These are phyloP conservation scores for Fusarium sp. DNA, from an alignment of 2,329 filamentous ascomycete genomes.

Conservation along the genomic window DNA sequence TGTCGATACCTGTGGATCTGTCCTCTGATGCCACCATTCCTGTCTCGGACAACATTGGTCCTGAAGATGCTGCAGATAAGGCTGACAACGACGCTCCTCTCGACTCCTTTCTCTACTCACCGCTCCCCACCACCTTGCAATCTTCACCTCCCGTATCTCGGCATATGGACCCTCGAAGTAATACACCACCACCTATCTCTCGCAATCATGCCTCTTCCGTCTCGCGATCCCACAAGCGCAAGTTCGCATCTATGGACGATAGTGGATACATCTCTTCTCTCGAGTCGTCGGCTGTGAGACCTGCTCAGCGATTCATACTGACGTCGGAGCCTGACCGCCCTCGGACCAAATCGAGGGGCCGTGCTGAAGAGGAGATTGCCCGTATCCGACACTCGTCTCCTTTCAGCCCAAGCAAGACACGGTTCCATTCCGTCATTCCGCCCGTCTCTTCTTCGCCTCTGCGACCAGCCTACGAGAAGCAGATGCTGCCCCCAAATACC, in stretches of 20 bases:
- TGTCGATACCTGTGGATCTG: constrained; percentile 64
- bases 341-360: constrained; percentile 79
- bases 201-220: constrained; percentile 72
- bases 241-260: constrained; percentile 83
- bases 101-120: constrained; percentile 73
- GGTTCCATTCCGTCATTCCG: constrained; percentile 63
- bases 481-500: constrained; percentile 81
- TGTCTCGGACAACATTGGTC: constrained; percentile 71
- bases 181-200: constrained; percentile 79
- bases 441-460: constrained; percentile 76
- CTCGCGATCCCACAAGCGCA: constrained; percentile 76
- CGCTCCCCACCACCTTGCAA: constrained; percentile 76
- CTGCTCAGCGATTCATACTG: constrained; percentile 72
- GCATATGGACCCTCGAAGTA: constrained; percentile 67
- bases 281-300: constrained; percentile 87
- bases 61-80: constrained; percentile 62
- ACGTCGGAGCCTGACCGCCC: constrained; percentile 85
- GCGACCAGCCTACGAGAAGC: constrained; percentile 64
- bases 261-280: constrained; percentile 98
- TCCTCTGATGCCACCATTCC: constrained; percentile 84
- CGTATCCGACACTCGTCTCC: constrained; percentile 92
- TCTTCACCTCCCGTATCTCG: constrained; percentile 88
- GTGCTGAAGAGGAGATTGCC: constrained; percentile 95
- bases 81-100: constrained; percentile 53
- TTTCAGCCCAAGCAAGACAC: constrained; percentile 84